Evolutionary conservation across 768 basidiomycete species (phyloP).

Genomic region (Leccinum variicolor): DNA sequence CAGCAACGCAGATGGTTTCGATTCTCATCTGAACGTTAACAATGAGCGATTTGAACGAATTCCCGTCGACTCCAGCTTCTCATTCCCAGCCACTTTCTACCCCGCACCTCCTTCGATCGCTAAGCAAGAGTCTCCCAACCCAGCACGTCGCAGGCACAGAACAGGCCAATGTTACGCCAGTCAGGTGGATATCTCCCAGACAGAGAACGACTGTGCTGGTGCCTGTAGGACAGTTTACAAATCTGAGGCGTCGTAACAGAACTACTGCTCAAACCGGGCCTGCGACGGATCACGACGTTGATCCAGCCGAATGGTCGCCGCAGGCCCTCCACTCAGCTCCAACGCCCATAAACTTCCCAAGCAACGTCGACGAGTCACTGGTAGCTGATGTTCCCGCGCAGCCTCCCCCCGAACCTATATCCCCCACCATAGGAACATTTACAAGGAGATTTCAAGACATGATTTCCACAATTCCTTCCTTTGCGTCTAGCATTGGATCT

Average conservation of each 20-base stretch:
- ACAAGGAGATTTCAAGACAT: constrained; percentile 51
- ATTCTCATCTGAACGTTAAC: not conserved
- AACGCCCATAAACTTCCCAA: constrained; percentile 6
- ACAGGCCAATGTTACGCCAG: constrained; percentile 1
- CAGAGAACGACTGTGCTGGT: constrained; percentile 11
- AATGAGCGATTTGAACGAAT: constrained; percentile 8
- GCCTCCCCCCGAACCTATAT: constrained; percentile 35
- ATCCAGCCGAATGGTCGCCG: constrained; percentile 6
- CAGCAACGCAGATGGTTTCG: not conserved
- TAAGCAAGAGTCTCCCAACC: constrained; percentile 19
- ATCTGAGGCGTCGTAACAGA: constrained; percentile 13
- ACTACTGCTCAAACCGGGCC: not conserved
- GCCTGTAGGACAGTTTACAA: constrained; percentile 13
- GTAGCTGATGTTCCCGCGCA: constrained; percentile 12
- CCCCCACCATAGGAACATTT: constrained; percentile 30
- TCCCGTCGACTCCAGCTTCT: not conserved
- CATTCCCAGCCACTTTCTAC: not conserved
- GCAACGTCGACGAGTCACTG: constrained; percentile 1
- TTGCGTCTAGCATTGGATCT: constrained; percentile 17
- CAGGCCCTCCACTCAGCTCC: constrained; percentile 1
- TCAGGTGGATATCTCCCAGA: constrained; percentile 9
- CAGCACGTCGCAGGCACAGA: constrained; percentile 12
- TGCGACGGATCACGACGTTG: constrained; percentile 1
- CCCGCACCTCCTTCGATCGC: constrained; percentile 17
- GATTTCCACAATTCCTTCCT: constrained; percentile 42